Percentiles rank a stretch among this genome's conserved stretches.
These are phyloP conservation scores for Trypanosoma scelopori DNA, from an alignment of 208 protist genomes.

Conservation along the genomic window DNA sequence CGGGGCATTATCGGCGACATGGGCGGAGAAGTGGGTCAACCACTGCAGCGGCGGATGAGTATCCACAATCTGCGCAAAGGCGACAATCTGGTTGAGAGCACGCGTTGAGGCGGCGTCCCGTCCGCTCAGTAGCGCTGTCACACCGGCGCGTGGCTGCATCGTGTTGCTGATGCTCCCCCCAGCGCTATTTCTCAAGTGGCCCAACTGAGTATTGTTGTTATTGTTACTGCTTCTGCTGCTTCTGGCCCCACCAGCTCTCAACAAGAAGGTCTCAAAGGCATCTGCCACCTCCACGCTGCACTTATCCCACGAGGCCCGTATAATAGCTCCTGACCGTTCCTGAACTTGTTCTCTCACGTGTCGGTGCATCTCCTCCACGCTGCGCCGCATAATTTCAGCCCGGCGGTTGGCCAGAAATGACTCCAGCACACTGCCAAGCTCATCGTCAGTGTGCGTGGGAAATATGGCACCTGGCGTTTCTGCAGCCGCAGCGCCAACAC, in stretches of 20 bases:
- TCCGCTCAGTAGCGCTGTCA: constrained; percentile 34
- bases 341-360: constrained; percentile 54
- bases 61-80: constrained; percentile 66
- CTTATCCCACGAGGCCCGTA: constrained; percentile 59
- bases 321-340: constrained; percentile 54
- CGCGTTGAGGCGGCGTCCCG: constrained; percentile 41
- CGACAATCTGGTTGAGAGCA: constrained; percentile 42
- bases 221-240: constrained; percentile 1
- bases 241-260: constrained; percentile 14
- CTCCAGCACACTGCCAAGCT: constrained; percentile 45
- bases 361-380: constrained; percentile 58
- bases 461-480: constrained; percentile 18
- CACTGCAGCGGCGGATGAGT: constrained; percentile 56
- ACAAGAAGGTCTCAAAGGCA: constrained; percentile 55
- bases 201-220: constrained; percentile 1
- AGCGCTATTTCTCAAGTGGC: not conserved
- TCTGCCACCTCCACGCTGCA: constrained; percentile 63
- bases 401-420: constrained; percentile 58
- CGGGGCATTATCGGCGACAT: constrained; percentile 45
- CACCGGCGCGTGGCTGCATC: constrained; percentile 18
- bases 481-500: not conserved
- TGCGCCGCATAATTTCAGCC: constrained; percentile 50
- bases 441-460: constrained; percentile 11
- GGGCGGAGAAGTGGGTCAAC: constrained; percentile 46
- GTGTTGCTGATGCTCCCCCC: not conserved